Evolutionary conservation across 371 early-diverging fungal genomes (phyloP).

Genomic region (Mortierella polycephala): DNA sequence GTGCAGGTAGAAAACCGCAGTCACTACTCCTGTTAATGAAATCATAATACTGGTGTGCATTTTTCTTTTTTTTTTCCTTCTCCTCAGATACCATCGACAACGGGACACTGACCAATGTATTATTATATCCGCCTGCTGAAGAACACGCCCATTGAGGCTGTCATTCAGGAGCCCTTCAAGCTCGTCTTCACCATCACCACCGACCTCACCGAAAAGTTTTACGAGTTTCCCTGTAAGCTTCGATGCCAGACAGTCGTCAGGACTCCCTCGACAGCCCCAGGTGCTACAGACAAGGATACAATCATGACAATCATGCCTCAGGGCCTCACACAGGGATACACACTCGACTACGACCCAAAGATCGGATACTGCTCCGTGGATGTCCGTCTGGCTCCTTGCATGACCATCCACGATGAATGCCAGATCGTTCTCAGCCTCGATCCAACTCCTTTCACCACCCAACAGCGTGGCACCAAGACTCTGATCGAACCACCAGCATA

Average conservation of each 20-base stretch:
- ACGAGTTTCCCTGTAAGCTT: slow-evolving; percentile 49
- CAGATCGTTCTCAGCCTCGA: slow-evolving; percentile 50
- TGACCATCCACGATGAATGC: slow-evolving; percentile 49
- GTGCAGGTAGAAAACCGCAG: not conserved
- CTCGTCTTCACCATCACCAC: slow-evolving; percentile 55
- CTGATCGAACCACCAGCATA: slow-evolving; percentile 48
- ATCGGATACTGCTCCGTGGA: slow-evolving; percentile 51
- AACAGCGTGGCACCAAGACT: slow-evolving; percentile 14
- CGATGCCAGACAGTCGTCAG: slow-evolving; percentile 48
- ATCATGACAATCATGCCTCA: slow-evolving; percentile 54
- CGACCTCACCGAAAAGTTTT: slow-evolving; percentile 51
- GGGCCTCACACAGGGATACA: slow-evolving; percentile 46
- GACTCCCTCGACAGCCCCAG: slow-evolving; percentile 29
- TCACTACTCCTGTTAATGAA: not conserved
- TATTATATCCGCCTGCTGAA: slow-evolving; percentile 53
- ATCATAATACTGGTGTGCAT: not conserved
- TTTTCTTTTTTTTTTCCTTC: slow-evolving; percentile 10
- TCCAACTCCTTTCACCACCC: slow-evolving; percentile 29
- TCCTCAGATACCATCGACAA: not conserved
- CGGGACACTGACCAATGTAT: slow-evolving; percentile 25
- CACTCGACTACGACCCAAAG: slow-evolving; percentile 49
- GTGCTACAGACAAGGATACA: slow-evolving; percentile 32
- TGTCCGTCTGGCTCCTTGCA: slow-evolving; percentile 52
- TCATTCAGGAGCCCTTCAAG: slow-evolving; percentile 55
- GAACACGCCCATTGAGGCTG: slow-evolving; percentile 55